Base-by-base conservation (phyloP, 2,329 filamentous ascomycete genomes). In the Ophiostoma australiae region DNA sequence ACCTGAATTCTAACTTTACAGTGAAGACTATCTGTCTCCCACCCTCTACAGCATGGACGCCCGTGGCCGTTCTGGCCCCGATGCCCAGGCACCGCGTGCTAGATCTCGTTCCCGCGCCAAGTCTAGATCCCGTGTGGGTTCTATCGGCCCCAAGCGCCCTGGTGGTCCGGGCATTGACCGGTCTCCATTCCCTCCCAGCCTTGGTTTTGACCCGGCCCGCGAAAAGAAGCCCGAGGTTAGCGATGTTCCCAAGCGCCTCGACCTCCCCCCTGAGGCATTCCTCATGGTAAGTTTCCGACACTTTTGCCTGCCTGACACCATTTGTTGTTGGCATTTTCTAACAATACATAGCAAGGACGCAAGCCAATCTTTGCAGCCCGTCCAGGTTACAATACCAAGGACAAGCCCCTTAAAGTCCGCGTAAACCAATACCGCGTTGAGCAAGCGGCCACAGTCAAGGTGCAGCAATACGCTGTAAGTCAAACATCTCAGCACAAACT, bases 391-490 rank as follows among this genome's bases (percentile, higher is more conserved):
- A 91, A 89, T 73, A 84, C 80, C 0, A 81, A 82, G 8, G 90
- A 89, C 1, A 86, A 84, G 73, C 77, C 82, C 0, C 83, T 89
- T 0, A 80, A 82, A 11, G 87, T 89, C 55, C 88, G 88, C 0
- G 83, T 79, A 1, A 85, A 83, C 15, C 85, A 75, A 39, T 75
- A 74, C 70, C 73, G 74, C 2, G 73, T 75, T 0, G 72, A 74
- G 23, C 70, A 73, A 27, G 70, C 73, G 1, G 33, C 35, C 17
- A 69, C 67, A 8, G 67, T 74, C 65, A 73, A 87, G 0, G 86
- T 97, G 31, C 89, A 89, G 73, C 94, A 97, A 77, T 98, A 94
- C 75, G 93, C 97, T 81, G 91, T 94, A 81, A 85, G 90, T 85
- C 55, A 67, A 31, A 6, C 23, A 7, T 27, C 20, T 4, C 4